Percentiles rank a stretch among this genome's conserved stretches.
These are phyloP conservation scores for Miscanthus lutarioriparius DNA, from an alignment of 176 grass and related monocot species.

Conservation along the genomic window DNA sequence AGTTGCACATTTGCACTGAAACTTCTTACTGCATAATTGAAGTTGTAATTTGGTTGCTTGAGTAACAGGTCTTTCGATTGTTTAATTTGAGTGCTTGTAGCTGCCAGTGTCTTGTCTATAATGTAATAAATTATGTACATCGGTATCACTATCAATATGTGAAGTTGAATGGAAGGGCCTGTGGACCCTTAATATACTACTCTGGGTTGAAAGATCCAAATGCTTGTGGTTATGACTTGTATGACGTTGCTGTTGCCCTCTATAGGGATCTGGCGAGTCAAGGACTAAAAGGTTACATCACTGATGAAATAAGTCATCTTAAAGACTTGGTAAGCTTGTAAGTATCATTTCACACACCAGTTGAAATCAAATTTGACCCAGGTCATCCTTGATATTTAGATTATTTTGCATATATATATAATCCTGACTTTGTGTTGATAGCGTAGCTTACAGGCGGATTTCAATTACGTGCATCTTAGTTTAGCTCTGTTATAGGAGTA, in stretches of 20 bases:
- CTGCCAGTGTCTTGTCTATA: not conserved
- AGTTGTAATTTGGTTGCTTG: not conserved
- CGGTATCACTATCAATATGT: not conserved
- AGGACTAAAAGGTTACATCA: slow-evolving; percentile 90
- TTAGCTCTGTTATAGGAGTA: not conserved
- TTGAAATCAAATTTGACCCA: slow-evolving; percentile 7
- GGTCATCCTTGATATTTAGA: not conserved
- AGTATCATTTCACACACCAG: slow-evolving; percentile 71
- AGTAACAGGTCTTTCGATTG: not conserved
- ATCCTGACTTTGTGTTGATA: slow-evolving; percentile 1
- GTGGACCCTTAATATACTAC: slow-evolving; percentile 5
- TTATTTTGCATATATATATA: slow-evolving; percentile 5
- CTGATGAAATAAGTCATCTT: slow-evolving; percentile 85
- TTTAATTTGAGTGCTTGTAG: not conserved
- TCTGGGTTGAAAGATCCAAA: not conserved
- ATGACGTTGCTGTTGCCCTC: not conserved
- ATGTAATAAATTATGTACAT: not conserved
- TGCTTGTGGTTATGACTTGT: not conserved
- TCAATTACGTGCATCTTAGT: not conserved
- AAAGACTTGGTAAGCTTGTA: slow-evolving; percentile 98
- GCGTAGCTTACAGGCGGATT: not conserved
- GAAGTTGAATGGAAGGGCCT: not conserved
- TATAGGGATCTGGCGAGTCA: slow-evolving; percentile 88
- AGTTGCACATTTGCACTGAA: not conserved
- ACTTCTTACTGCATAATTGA: not conserved